Conservation (phyloP, 2,329 filamentous ascomycete genomes). For the Alternaria sp. region DNA sequence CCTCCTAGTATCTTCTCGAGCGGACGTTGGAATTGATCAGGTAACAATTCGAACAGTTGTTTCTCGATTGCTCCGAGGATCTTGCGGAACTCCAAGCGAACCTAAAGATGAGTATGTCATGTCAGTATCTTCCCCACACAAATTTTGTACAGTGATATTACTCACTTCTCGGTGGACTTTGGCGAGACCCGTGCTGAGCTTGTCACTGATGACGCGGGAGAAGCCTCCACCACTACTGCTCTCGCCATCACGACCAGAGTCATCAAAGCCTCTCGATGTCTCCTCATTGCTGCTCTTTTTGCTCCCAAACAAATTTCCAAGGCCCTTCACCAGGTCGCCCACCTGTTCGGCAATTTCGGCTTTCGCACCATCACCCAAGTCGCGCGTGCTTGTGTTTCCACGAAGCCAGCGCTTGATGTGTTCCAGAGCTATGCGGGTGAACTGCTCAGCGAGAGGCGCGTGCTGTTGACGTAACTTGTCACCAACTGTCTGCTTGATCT, state of each 20-base stretch:
- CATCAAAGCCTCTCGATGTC: conserved; percentile 25
- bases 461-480: conserved; percentile 37
- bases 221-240: conserved; percentile 27
- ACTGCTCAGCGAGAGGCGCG: conserved; percentile 36
- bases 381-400: conserved; percentile 38
- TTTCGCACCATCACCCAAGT: conserved; percentile 38
- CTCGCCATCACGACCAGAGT: conserved; percentile 15
- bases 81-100: conserved; percentile 38
- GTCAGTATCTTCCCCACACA: neutral
- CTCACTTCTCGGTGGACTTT: conserved; percentile 35
- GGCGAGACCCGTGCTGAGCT: conserved; percentile 38
- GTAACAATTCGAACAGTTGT: conserved; percentile 37
- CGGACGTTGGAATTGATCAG: conserved; percentile 36
- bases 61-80: conserved; percentile 38
- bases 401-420: conserved; percentile 43
- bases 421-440: conserved; percentile 36
- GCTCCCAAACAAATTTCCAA: conserved; percentile 31
- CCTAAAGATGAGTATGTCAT: neutral
- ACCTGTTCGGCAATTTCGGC: conserved; percentile 39
- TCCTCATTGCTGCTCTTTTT: conserved; percentile 29
- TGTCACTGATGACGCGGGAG: conserved; percentile 37
- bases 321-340: conserved; percentile 34
- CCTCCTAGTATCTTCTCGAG: conserved; percentile 39
- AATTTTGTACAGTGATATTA: neutral
- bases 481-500: conserved; percentile 37